phyloP scores from a whole-genome alignment of 352 stramenopile genomes.

The Lagenidium sp. region DNA sequence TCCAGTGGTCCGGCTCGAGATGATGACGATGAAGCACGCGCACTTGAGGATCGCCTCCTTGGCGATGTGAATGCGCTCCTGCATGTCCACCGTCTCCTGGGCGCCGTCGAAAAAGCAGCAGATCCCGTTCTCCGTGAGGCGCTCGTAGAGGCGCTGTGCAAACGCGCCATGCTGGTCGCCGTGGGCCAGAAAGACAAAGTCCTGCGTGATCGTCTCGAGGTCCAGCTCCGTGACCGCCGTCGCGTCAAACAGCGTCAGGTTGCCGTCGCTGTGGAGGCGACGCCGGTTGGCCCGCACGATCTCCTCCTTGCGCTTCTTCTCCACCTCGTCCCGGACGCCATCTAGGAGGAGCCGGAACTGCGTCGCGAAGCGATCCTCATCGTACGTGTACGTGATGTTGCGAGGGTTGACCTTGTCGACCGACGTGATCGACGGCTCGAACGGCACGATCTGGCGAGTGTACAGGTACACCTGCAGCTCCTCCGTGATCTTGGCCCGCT shows the following conservation, averaged over 20 bases:
- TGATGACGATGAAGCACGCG: constrained; percentile 56
- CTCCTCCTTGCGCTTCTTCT: constrained; percentile 55
- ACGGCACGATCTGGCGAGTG: constrained; percentile 76
- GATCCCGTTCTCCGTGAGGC: constrained; percentile 39
- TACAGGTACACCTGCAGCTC: constrained; percentile 83
- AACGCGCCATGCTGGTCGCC: constrained; percentile 62
- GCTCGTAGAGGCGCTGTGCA: constrained; percentile 47
- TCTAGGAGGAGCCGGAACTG: constrained; percentile 65
- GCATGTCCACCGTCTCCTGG: constrained; percentile 38
- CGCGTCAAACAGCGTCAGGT: constrained; percentile 7
- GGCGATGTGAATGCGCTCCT: constrained; percentile 46
- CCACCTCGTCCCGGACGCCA: constrained; percentile 63
- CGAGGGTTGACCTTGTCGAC: constrained; percentile 43
- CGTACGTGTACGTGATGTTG: constrained; percentile 58
- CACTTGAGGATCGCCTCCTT: constrained; percentile 80
- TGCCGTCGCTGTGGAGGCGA: constrained; percentile 1
- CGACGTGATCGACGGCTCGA: constrained; percentile 56
- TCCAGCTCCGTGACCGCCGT: constrained; percentile 14
- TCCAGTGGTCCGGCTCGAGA: constrained; percentile 49
- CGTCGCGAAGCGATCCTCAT: constrained; percentile 35
- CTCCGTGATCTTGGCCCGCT: constrained; percentile 42
- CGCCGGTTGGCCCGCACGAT: constrained; percentile 20
- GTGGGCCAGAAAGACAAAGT: constrained; percentile 67
- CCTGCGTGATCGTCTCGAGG: constrained; percentile 18
- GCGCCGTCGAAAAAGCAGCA: constrained; percentile 44